Evolutionary conservation across 179 eudicot species (phyloP), one percentile per base, ranked within the genome.

Genomic region (Beta macrorhiza): DNA sequence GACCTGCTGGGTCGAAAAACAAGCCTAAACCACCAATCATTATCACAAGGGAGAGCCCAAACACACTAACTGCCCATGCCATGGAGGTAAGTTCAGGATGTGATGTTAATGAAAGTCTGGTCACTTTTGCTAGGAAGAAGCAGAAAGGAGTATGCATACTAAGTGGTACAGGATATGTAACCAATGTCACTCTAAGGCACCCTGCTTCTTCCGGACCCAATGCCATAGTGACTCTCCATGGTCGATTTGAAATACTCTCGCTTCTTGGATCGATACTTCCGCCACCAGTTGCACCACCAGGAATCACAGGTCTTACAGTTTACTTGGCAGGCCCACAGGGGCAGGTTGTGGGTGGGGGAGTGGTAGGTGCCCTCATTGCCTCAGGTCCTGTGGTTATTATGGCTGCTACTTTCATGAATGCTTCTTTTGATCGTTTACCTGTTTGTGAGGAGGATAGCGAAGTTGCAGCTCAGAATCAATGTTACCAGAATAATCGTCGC

Each of bases 1-100:
- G 89, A 83, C 89, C 89, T 8, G 89, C 89, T 16, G 88, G 88
- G 67, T 86, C 88, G 78, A 86, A 86, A 78, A 86, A 86, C 86
- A 86, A 86, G 81, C 88, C 88, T 13, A 86, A 86, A 78, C 86
- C 88, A 16, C 86, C 88, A 15, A 84, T 86, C 25, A 86, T 86
- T 81, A 86, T 86, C 44, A 86, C 88, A 2, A 47, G 88, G 22
- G 88, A 86, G 68, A 84, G 87, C 76, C 83, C 89, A 0, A 84
- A 82, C 64, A 83, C 87, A 15, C 81, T 86, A 16, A 78, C 76
- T 7, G 88, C 84, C 25, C 84, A 83, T 49, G 86, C 88, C 45
- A 74, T 86, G 86, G 84, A 86, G 83, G 84, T 83, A 4, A 72
- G 76, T 67, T 82, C 86, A 3, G 86, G 88, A 0, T 83, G 84